These are phyloP conservation scores for Aspergillus coremiiformis DNA, from an alignment of 495 filamentous ascomycete species.

Conservation along the genomic window DNA sequence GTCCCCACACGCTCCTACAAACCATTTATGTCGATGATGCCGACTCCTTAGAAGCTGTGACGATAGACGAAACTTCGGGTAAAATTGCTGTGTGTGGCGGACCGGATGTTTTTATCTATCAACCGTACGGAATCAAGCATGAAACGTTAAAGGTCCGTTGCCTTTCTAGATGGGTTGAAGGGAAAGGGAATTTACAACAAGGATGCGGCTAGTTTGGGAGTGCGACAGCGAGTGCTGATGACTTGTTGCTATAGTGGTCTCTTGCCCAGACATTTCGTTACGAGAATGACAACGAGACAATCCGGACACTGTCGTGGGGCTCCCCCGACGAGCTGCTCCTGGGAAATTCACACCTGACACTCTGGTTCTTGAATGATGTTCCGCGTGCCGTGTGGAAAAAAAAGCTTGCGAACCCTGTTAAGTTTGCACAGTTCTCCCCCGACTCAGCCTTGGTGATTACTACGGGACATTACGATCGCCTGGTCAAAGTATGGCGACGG, in stretches of 20 bases:
- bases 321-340: slow-evolving; percentile 72
- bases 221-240: background rate
- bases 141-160: slow-evolving; percentile 47
- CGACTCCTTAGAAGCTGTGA: slow-evolving; percentile 60
- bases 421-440: slow-evolving; percentile 74
- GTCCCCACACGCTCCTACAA: slow-evolving; percentile 69
- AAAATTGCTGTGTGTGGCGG: slow-evolving; percentile 73
- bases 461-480: slow-evolving; percentile 67
- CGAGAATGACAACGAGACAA: slow-evolving; percentile 35
- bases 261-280: slow-evolving; percentile 40
- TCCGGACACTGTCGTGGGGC: slow-evolving; percentile 78
- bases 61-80: slow-evolving; percentile 71
- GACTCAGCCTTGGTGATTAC: slow-evolving; percentile 82
- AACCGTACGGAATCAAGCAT: slow-evolving; percentile 63
- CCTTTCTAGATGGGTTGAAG: background rate
- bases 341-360: slow-evolving; percentile 60
- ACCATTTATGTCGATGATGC: slow-evolving; percentile 84
- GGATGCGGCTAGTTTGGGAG: background rate
- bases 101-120: slow-evolving; percentile 65
- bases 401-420: slow-evolving; percentile 60
- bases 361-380: slow-evolving; percentile 53
- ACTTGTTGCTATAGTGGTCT: slow-evolving; percentile 41
- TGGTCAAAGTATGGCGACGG: slow-evolving; percentile 90
- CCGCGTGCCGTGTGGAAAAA: slow-evolving; percentile 63
- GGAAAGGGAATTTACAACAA: background rate